Conservation (phyloP, 768 basidiomycete genomes). For the Pisolithus tinctorius region DNA sequence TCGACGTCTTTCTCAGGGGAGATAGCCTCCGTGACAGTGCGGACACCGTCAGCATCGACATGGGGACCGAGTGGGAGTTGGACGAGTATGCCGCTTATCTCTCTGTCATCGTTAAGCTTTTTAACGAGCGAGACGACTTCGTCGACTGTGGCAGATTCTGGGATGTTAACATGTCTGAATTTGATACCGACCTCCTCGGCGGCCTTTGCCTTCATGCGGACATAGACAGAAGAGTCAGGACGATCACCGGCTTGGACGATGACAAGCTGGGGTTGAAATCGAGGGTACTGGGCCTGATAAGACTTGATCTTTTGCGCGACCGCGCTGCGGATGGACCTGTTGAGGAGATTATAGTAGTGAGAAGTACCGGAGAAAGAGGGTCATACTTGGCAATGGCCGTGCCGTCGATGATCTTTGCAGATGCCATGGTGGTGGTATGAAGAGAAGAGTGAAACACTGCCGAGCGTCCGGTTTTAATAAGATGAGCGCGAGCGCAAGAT, state of each 20-base stretch:
- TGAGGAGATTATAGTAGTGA: slow-evolving; percentile 9
- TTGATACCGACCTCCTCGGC: slow-evolving; percentile 90
- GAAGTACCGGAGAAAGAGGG: slow-evolving; percentile 1
- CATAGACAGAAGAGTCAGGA: slow-evolving; percentile 85
- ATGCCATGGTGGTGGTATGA: slow-evolving; percentile 28
- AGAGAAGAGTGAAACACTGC: slow-evolving; percentile 4
- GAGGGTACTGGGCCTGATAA: slow-evolving; percentile 64
- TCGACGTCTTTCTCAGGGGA: slow-evolving; percentile 95
- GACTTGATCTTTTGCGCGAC: slow-evolving; percentile 65
- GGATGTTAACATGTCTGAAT: slow-evolving; percentile 71
- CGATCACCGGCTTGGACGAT: slow-evolving; percentile 93
- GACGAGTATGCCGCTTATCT: slow-evolving; percentile 85
- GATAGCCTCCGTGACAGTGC: slow-evolving; percentile 89
- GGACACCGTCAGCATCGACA: slow-evolving; percentile 75
- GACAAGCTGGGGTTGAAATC: slow-evolving; percentile 84
- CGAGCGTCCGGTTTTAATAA: slow-evolving; percentile 6
- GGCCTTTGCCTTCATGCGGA: slow-evolving; percentile 97
- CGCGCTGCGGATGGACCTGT: slow-evolving; percentile 72
- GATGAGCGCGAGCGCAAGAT: neutral
- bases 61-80: slow-evolving; percentile 90
- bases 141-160: slow-evolving; percentile 63
- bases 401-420: slow-evolving; percentile 73
- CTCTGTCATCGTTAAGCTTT: slow-evolving; percentile 75
- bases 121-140: slow-evolving; percentile 73
- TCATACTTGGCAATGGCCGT: slow-evolving; percentile 76